These are phyloP conservation scores for Ceratocystiopsis brevicomis DNA, from an alignment of 2,329 filamentous ascomycete genomes.

Conservation along the genomic window DNA sequence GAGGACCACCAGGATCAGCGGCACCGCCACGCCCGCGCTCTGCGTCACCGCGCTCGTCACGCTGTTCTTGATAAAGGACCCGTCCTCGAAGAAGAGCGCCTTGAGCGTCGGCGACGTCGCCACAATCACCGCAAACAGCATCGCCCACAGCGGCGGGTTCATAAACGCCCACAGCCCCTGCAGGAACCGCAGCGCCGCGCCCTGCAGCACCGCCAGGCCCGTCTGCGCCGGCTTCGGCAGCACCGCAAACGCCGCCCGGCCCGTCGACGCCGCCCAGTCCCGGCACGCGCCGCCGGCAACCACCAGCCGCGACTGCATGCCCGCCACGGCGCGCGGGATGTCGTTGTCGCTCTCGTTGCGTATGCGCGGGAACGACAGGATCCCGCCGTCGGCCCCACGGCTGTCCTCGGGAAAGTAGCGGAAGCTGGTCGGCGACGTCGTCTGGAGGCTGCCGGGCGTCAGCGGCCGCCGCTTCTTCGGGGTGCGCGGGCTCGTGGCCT, in stretches of 20 bases:
- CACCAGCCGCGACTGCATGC: constrained; percentile 20
- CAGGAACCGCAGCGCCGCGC: constrained; percentile 27
- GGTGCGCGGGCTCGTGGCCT: constrained; percentile 11
- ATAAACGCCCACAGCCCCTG: constrained; percentile 77
- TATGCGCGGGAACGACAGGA: constrained; percentile 44
- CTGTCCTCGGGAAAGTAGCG: constrained; percentile 11
- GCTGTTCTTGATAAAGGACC: constrained; percentile 81
- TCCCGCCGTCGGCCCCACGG: constrained; percentile 21
- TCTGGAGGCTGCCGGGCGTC: constrained; percentile 8
- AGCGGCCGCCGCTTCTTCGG: constrained; percentile 13
- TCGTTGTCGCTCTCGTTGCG: constrained; percentile 22
- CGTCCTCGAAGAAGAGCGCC: constrained; percentile 68
- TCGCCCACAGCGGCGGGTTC: constrained; percentile 96
- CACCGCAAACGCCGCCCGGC: constrained; percentile 15
- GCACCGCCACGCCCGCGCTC: constrained; percentile 79
- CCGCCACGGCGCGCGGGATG: constrained; percentile 22
- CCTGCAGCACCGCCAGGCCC: constrained; percentile 14
- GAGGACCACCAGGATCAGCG: constrained; percentile 83
- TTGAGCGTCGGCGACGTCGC: constrained; percentile 75
- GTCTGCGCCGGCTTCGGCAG: constrained; percentile 25
- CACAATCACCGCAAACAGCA: constrained; percentile 78
- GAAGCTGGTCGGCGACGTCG: no score
- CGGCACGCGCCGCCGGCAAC: constrained; percentile 10
- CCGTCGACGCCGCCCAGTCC: constrained; percentile 3
- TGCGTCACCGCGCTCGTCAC: constrained; percentile 75